Base-by-base conservation (phyloP, 73 alveolate species). In the Paramecium octaurelia region DNA sequence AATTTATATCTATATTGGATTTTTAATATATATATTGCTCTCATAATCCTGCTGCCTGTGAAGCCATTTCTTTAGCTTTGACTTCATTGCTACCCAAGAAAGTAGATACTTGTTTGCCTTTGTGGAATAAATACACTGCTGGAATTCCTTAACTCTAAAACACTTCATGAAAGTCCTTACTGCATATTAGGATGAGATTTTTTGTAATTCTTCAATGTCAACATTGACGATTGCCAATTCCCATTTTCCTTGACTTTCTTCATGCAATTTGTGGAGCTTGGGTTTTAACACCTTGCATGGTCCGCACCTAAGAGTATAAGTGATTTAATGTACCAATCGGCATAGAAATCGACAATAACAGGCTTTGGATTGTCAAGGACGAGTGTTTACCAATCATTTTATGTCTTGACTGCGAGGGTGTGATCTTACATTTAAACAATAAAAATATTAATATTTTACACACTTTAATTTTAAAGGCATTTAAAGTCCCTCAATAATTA, bases 211-310 rank as follows among this genome's bases (percentile, higher is more conserved):
- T n/a, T 88, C 94, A 31, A 85, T 77, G 86, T 95, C 94, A 75
- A 93, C 68, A 69, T 95, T 94, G 12, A 95, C 94, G 69, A 93
- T 95, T 35, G 94, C 92, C 24, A 93, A 86, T 87, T 87, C 94
- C 70, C 93, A 54, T 35, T 86, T 95, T 76, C 94, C 94, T 8
- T 95, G 88, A 58, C 85, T 42, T 57, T 92, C 64, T 48, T 70
- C 73, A 21, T 59, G 75, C 0, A 20, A 23, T 4, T 8, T 1
- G 44, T 92, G 94, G 75, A 95, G 92, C 12, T 86, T 29, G 2
- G 97, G 97, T 42, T 93, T 90, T 57, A 95, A 84, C 57, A 70
- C 85, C 70, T 69, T 42, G 75, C 97, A 95, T 29, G 97, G 97
- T 11, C 94, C 95, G 84, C 97, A 95, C 87, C 87, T 73, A 16